phyloP scores from a whole-genome alignment of 352 stramenopile species.

The Plasmopara muralis region DNA sequence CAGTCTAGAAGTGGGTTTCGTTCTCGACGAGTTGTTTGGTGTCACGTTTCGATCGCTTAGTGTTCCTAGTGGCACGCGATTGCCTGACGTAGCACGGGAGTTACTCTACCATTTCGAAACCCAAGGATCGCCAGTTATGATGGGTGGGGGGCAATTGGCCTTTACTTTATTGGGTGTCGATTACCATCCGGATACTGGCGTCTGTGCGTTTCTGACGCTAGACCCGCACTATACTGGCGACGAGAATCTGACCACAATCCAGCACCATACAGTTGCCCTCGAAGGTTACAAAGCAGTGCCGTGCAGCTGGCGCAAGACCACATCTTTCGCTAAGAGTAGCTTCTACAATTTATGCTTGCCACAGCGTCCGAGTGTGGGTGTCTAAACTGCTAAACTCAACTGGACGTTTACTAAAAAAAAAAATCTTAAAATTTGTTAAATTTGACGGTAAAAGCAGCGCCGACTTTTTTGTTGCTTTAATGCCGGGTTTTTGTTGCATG shows the following conservation, averaged over 20 bases:
- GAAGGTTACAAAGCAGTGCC: constrained; percentile 74
- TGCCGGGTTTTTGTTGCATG: constrained; percentile 5
- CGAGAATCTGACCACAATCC: constrained; percentile 64
- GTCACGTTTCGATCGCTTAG: constrained; percentile 69
- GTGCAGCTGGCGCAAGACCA: constrained; percentile 59
- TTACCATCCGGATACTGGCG: constrained; percentile 49
- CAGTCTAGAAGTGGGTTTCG: constrained; percentile 77
- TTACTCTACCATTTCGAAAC: constrained; percentile 70
- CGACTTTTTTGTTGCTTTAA: constrained; percentile 11
- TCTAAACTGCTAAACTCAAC: constrained; percentile 9
- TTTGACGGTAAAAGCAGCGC: constrained; percentile 3
- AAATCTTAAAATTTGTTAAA: too few relatives aligned
- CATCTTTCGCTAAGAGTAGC: constrained; percentile 45
- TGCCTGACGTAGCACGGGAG: constrained; percentile 56
- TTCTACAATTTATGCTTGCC: constrained; percentile 80
- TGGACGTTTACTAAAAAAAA: too few relatives aligned
- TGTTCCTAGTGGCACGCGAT: constrained; percentile 43
- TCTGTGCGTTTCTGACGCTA: constrained; percentile 72
- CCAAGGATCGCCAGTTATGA: constrained; percentile 83
- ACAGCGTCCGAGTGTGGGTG: constrained; percentile 36
- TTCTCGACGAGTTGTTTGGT: constrained; percentile 67
- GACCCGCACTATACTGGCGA: constrained; percentile 75
- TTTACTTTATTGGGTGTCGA: constrained; percentile 79
- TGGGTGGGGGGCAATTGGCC: constrained; percentile 71
- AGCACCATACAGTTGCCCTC: constrained; percentile 46